Evolutionary conservation across 139 green algal species (phyloP).

Genomic region (Chlamydomonas sphaeroides): DNA sequence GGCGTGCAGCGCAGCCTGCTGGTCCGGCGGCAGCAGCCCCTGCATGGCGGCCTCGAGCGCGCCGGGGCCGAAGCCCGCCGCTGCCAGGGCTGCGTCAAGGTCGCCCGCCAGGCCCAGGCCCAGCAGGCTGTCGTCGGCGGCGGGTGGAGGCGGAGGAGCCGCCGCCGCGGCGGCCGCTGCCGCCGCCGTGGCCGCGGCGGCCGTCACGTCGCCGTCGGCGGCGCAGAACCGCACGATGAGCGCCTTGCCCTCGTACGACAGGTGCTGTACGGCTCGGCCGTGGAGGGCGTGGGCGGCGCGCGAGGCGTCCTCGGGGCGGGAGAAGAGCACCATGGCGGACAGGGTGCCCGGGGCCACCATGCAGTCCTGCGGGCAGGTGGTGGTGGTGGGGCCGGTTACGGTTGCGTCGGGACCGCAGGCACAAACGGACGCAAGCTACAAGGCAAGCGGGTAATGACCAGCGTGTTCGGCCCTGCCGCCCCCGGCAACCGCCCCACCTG

Average conservation of each 20-base stretch:
- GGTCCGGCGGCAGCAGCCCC: constrained; percentile 55
- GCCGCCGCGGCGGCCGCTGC: not conserved
- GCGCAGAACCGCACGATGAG: constrained; percentile 13
- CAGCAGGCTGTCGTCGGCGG: not conserved
- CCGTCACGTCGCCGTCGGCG: not conserved
- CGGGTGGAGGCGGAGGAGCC: not conserved
- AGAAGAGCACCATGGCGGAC: constrained; percentile 85
- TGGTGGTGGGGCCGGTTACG: too few relatives aligned
- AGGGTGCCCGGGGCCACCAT: constrained; percentile 81
- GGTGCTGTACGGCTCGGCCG: constrained; percentile 36
- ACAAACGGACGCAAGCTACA: too few relatives aligned
- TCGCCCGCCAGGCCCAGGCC: not conserved
- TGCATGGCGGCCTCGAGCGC: constrained; percentile 22
- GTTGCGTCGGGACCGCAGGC: too few relatives aligned
- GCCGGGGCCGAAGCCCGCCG: constrained; percentile 16
- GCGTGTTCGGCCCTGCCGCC: too few relatives aligned
- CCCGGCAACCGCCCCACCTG: too few relatives aligned
- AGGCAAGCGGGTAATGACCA: too few relatives aligned
- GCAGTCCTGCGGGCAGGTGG: too few relatives aligned
- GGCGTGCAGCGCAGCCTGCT: constrained; percentile 59
- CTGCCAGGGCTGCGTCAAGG: constrained; percentile 9
- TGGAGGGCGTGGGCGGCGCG: constrained; percentile 58
- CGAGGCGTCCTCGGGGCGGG: constrained; percentile 60
- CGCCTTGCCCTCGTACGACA: constrained; percentile 35
- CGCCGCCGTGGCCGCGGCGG: constrained; percentile 3